These are phyloP conservation scores for Metroxylon sagu DNA, from an alignment of 176 grass and related monocot species.

Conservation along the genomic window DNA sequence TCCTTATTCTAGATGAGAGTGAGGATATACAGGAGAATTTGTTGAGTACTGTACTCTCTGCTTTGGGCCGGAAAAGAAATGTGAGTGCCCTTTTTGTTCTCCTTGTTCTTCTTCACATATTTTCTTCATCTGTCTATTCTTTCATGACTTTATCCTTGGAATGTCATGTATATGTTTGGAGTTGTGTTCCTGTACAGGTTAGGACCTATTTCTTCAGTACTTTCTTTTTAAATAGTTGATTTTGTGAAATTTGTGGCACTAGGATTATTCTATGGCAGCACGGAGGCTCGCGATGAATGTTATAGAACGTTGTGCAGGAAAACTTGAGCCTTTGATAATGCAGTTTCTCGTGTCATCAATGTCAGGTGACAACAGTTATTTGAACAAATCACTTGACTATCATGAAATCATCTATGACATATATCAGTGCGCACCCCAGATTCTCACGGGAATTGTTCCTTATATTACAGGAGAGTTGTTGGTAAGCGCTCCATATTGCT, in stretches of 20 bases:
- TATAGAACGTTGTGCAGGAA: constrained; percentile 66
- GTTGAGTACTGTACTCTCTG: constrained; percentile 58
- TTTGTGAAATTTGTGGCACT: constrained; percentile 29
- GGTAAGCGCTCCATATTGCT: constrained; percentile 33
- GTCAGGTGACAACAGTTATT: constrained; percentile 53
- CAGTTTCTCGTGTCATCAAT: constrained; percentile 84
- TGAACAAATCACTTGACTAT: constrained; percentile 60
- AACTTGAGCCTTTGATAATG: constrained; percentile 79
- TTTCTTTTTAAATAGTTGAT: too few relatives aligned
- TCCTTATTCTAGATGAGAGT: constrained; percentile 88
- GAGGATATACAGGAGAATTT: constrained; percentile 80
- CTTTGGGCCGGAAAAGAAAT: constrained; percentile 63
- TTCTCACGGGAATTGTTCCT: constrained; percentile 70
- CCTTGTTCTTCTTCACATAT: neutral
- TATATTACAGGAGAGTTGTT: constrained; percentile 95
- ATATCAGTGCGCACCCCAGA: constrained; percentile 78
- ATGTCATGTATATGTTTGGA: too few relatives aligned
- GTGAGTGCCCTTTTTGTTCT: constrained; percentile 45
- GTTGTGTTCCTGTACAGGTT: neutral
- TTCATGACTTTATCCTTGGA: too few relatives aligned
- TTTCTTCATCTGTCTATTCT: neutral
- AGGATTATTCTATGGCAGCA: constrained; percentile 51
- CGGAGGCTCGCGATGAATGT: constrained; percentile 71
- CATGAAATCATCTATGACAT: constrained; percentile 73
- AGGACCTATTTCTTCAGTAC: neutral